Evolutionary conservation across 2,329 filamentous ascomycete genomes (phyloP), one percentile per base, ranked within the genome.

Genomic region (Madurella fahalii): DNA sequence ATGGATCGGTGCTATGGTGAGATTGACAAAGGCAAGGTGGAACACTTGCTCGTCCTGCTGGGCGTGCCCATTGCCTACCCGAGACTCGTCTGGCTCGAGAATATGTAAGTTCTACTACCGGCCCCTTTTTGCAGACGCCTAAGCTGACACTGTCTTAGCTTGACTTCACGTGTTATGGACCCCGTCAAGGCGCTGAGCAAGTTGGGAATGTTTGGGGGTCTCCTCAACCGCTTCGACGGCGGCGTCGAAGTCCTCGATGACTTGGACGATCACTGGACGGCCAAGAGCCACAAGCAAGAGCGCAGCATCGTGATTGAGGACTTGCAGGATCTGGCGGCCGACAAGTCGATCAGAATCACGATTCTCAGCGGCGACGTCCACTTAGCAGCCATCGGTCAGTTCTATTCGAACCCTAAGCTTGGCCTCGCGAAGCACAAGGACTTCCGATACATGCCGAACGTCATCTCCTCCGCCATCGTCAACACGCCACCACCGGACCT

Each of bases 211-310:
- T 78, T 97, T 49, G 89, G 90, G 3, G 82, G 82, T 56, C 83
- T 95, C 42, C 77, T 95, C 40, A 96, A 96, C 73, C 88, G 88
- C 62, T 92, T 96, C 63, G 92, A 96, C 65, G 91, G 90, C 18
- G 90, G 90, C 16, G 88, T 94, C 5, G 94, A 97, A 70, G 89
- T 97, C 13, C 76, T 95, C 30, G 92, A 96, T 67, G 91, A 95
- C 64, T 74, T 96, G 9, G 93, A 96, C 67, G 94, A 97, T 69
- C 93, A 99, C 68, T 99, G 94, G 94, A 96, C 93, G 1, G 90
- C 93, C 39, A 95, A 90, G 68, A 89, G 91, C 67, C 92, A 97
- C 74, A 99, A 97, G 69, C 79, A 84, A 25, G 94, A 99, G 72
- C 84, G 94, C 48, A 89, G 86, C 58, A 87, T 89, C 70, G 79